Conservation (phyloP, 106 monocot genomes). For the Dioscorea dumetorum region DNA sequence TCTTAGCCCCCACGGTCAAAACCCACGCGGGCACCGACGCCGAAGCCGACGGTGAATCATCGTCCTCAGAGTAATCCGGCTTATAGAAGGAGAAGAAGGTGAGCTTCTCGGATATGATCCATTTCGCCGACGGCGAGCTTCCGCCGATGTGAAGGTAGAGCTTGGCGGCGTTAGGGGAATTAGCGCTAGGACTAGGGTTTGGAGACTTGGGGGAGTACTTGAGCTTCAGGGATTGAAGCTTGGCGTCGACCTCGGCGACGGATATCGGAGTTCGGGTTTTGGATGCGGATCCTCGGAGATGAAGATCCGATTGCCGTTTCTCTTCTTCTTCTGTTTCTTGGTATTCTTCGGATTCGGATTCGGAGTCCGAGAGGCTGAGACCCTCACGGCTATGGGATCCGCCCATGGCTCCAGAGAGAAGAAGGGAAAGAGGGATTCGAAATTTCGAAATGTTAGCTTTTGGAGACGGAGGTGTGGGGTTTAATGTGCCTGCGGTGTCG, state of each 20-base stretch:
- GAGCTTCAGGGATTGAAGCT: slow-evolving; percentile 69
- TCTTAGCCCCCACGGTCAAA: slow-evolving; percentile 57
- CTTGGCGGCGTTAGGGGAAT: slow-evolving; percentile 42
- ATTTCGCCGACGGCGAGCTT: slow-evolving; percentile 47
- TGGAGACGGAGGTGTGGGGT: background rate
- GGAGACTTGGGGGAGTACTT: slow-evolving; percentile 48
- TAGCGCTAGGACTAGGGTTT: slow-evolving; percentile 33
- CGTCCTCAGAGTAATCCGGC: slow-evolving; percentile 16
- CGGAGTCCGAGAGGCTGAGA: slow-evolving; percentile 37
- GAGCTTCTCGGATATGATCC: slow-evolving; percentile 72
- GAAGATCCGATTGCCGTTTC: background rate
- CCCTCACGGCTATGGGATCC: slow-evolving; percentile 86
- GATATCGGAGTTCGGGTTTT: slow-evolving; percentile 17
- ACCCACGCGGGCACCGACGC: slow-evolving; percentile 46
- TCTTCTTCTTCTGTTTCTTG: slow-evolving; percentile 14
- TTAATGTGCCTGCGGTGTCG: background rate
- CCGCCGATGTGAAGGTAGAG: slow-evolving; percentile 88
- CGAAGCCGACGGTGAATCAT: slow-evolving; percentile 1
- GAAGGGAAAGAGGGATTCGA: slow-evolving; percentile 13
- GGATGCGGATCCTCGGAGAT: background rate
- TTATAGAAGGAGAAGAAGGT: slow-evolving; percentile 48
- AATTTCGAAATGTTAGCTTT: slow-evolving; percentile 8
- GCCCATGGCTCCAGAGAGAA: slow-evolving; percentile 48
- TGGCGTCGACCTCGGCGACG: slow-evolving; percentile 52
- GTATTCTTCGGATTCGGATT: slow-evolving; percentile 30